A percentile compares a stretch with the other conserved stretches of the same genome.
Conservation (phyloP, 495 filamentous ascomycete genomes). For the Penicillium crystallinum region DNA sequence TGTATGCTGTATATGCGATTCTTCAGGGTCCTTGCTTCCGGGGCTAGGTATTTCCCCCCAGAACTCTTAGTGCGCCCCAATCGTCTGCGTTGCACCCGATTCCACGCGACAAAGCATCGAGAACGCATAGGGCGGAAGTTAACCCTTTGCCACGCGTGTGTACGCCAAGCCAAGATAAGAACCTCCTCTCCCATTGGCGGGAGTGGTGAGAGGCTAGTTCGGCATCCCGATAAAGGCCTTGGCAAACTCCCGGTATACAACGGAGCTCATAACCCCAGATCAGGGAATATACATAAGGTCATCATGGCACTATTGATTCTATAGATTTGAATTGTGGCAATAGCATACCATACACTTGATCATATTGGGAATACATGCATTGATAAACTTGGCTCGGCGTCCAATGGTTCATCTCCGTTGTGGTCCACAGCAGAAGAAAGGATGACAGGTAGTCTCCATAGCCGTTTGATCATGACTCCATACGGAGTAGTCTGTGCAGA, state of each 20-base stretch:
- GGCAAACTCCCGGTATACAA: background rate
- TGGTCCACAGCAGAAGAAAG: background rate
- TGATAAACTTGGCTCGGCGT: background rate
- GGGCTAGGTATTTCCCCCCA: background rate
- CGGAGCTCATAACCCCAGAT: background rate
- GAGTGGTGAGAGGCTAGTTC: background rate
- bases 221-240: background rate
- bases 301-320: background rate
- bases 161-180: background rate
- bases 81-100: background rate
- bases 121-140: background rate
- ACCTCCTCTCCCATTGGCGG: background rate
- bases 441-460: background rate
- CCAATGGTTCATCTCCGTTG: background rate
- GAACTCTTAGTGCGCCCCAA: background rate
- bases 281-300: background rate
- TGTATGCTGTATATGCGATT: too few species aligned
- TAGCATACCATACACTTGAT: background rate
- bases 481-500: background rate
- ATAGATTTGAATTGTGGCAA: background rate
- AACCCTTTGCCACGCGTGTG: background rate
- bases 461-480: background rate
- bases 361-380: background rate
- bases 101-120: background rate
- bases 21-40: background rate